These are phyloP conservation scores for Oidiodendron maius DNA, from an alignment of 495 filamentous ascomycete genomes.

Conservation along the genomic window DNA sequence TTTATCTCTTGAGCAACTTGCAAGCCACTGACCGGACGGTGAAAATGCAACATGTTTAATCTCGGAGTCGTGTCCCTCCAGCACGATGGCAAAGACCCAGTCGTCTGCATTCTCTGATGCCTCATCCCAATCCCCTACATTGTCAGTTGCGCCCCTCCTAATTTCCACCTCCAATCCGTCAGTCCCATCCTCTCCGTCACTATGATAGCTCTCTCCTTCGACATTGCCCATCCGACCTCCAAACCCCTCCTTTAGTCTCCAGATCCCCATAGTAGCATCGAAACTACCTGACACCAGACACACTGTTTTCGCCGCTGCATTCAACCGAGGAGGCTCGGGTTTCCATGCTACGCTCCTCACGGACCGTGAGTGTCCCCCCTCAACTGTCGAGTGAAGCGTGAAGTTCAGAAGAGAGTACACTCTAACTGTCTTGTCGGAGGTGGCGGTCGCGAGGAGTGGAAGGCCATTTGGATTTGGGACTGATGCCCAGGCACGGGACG, in stretches of 20 bases:
- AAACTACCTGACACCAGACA: conserved; percentile 89
- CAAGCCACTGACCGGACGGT: conserved; percentile 71
- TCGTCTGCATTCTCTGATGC: conserved; percentile 64
- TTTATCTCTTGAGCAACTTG: conserved; percentile 88
- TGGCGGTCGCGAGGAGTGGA: conserved; percentile 83
- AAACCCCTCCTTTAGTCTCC: conserved; percentile 56
- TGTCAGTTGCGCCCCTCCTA: conserved; percentile 12
- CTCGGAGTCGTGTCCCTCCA: conserved; percentile 92
- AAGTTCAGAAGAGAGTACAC: conserved; percentile 82
- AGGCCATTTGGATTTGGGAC: conserved; percentile 73
- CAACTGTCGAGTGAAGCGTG: conserved; percentile 67
- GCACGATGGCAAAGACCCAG: conserved; percentile 80
- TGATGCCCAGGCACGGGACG: conserved; percentile 78
- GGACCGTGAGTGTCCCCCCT: conserved; percentile 84
- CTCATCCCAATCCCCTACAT: conserved; percentile 13
- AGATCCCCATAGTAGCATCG: conserved; percentile 84
- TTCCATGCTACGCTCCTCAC: conserved; percentile 82
- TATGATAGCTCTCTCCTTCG: conserved; percentile 9
- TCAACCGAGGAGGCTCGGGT: conserved; percentile 41
- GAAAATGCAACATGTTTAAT: conserved; percentile 84
- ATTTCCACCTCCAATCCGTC: conserved; percentile 25
- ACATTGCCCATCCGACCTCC: conserved; percentile 12
- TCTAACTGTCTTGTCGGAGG: conserved; percentile 76
- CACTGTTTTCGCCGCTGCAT: conserved; percentile 41
- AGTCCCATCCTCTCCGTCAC: conserved; percentile 16